phyloP scores from a whole-genome alignment of 345 rosid genomes.

The Geranium rotundifolium region DNA sequence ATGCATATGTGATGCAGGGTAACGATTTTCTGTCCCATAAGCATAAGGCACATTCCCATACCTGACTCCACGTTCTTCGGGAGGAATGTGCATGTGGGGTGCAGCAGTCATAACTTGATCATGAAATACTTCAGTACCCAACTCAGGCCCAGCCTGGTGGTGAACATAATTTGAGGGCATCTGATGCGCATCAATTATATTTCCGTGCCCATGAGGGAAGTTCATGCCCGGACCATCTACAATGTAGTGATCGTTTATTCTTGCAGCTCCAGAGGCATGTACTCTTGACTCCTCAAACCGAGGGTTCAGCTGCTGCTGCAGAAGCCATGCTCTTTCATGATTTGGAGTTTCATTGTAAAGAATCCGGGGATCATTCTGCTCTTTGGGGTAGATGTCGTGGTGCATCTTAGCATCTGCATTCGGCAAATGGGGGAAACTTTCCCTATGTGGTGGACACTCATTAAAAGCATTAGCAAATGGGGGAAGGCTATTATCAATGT shows the following conservation, averaged over 20 bases:
- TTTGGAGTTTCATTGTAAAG: constrained; percentile 33
- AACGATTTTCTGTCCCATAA: constrained; percentile 48
- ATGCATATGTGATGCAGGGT: constrained; percentile 45
- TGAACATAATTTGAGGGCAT: constrained; percentile 28
- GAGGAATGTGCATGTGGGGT: constrained; percentile 30
- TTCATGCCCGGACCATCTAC: constrained; percentile 55
- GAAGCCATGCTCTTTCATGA: constrained; percentile 73
- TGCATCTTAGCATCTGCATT: constrained; percentile 54
- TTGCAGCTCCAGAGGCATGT: constrained; percentile 44
- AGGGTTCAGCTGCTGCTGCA: constrained; percentile 52
- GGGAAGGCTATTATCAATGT: constrained; percentile 43
- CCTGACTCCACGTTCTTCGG: constrained; percentile 43
- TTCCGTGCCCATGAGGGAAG: constrained; percentile 44
- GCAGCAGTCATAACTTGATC: constrained; percentile 39
- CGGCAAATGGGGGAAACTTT: constrained; percentile 23
- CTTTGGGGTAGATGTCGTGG: constrained; percentile 38
- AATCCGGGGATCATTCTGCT: constrained; percentile 34
- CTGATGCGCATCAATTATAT: constrained; percentile 42
- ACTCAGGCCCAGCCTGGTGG: constrained; percentile 51
- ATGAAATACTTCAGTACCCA: constrained; percentile 44
- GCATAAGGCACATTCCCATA: constrained; percentile 47
- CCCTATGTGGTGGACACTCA: constrained; percentile 52
- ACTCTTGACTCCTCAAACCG: constrained; percentile 56
- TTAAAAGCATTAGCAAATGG: constrained; percentile 31
- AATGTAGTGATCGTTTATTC: constrained; percentile 52